These are phyloP conservation scores for Myrmaecium sp. DNA, from an alignment of 2,329 filamentous ascomycete genomes.

Conservation along the genomic window DNA sequence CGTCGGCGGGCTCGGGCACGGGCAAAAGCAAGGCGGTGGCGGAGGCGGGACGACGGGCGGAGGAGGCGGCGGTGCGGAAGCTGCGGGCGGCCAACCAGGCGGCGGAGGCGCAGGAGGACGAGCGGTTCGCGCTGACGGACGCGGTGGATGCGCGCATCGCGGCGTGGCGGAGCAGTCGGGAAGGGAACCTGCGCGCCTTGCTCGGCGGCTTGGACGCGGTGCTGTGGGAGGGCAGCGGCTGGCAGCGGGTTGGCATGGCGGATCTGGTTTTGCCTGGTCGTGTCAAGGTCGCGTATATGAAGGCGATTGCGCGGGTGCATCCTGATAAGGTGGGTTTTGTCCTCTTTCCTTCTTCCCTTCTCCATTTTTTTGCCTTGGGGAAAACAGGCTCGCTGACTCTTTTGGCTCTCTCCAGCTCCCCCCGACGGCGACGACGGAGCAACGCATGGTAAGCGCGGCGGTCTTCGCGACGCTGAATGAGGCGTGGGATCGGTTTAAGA, in stretches of 20 bases:
- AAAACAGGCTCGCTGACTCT: constrained; percentile 6
- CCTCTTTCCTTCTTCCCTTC: constrained; percentile 1
- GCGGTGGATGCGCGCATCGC: constrained; percentile 64
- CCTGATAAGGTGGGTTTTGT: constrained; percentile 72
- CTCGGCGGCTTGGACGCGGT: constrained; percentile 76
- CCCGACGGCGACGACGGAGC: constrained; percentile 46
- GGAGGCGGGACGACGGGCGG: constrained; percentile 35
- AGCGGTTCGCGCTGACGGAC: constrained; percentile 80
- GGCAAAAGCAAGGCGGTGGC: constrained; percentile 16
- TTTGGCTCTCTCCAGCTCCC: constrained; percentile 33
- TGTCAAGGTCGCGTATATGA: constrained; percentile 98
- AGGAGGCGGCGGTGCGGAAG: constrained; percentile 58
- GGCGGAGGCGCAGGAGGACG: constrained; percentile 73
- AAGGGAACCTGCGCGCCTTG: constrained; percentile 79
- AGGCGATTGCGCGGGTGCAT: constrained; percentile 95
- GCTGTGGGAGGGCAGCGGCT: constrained; percentile 79
- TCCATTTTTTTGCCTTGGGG: constrained; percentile 1
- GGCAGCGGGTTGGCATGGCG: constrained; percentile 92
- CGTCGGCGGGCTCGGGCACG: constrained; percentile 13
- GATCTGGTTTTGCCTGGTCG: constrained; percentile 85
- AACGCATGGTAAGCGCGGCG: constrained; percentile 47
- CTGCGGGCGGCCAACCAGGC: constrained; percentile 72
- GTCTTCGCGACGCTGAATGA: constrained; percentile 50
- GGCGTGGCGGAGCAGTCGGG: constrained; percentile 77
- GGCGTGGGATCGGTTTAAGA: constrained; percentile 52